Evolutionary conservation across 78 protist genomes (phyloP).

Genomic region (Creolimax fragrantissima): DNA sequence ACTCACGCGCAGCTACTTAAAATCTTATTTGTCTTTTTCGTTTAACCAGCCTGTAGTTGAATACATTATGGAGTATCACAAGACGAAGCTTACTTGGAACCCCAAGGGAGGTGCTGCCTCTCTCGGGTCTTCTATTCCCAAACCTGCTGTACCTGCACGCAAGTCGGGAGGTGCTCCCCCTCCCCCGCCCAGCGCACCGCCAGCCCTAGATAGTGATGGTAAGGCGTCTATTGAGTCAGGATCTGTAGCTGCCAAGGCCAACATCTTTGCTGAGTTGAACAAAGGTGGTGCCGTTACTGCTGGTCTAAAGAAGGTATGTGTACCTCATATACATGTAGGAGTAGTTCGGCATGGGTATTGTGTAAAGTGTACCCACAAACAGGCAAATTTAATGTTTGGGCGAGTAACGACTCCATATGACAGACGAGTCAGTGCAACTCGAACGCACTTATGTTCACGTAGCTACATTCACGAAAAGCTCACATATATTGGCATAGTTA

Average conservation of each 20-base stretch:
- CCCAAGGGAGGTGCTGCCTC: conserved; percentile 26
- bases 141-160: conserved; percentile 37
- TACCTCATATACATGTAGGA: too few relatives aligned
- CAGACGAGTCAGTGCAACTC: too few relatives aligned
- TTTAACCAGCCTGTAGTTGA: neutral
- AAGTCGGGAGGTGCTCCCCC: conserved; percentile 23
- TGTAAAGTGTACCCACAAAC: too few relatives aligned
- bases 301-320: neutral
- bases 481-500: too few relatives aligned
- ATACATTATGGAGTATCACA: conserved; percentile 46
- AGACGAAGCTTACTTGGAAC: conserved; percentile 45
- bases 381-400: too few relatives aligned
- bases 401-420: too few relatives aligned
- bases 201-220: too few relatives aligned
- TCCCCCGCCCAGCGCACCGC: conserved; percentile 38
- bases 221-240: too few relatives aligned
- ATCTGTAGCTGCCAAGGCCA: conserved; percentile 25
- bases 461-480: too few relatives aligned
- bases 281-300: conserved; percentile 64
- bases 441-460: too few relatives aligned
- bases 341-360: too few relatives aligned
- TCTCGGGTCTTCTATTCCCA: conserved; percentile 27
- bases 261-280: conserved; percentile 49
- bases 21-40: neutral
- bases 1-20: neutral